Evolutionary conservation across 2,329 filamentous ascomycete species (phyloP), one percentile per base, ranked within the genome.

Genomic region (Cercospora berteroae): DNA sequence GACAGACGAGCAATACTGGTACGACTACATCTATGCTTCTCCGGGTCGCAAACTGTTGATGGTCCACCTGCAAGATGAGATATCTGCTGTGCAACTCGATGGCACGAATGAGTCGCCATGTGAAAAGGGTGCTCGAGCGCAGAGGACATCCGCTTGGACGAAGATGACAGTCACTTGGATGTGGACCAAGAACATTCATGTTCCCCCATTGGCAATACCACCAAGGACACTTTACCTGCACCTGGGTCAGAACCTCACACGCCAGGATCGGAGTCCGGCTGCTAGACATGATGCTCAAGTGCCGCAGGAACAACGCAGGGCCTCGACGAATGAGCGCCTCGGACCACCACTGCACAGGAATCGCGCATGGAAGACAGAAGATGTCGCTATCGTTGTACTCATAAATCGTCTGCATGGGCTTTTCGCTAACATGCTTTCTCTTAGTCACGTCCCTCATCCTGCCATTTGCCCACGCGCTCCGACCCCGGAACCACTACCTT

Each of bases 401-500:
- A 13, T 9, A 10, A 36, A 10, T 42, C 27, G 8, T 25, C 18
- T 52, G 66, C 25, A 67, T 77, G 61, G 74, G 64, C 58, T 52
- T 31, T 25, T 55, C 59, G 42, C 63, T 65, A 27, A 65, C 63
- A 25, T 20, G 0, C 18, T 36, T 5, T 3, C 2, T 25, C n/a
- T 10, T 67, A 92, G 89, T 91, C 31, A 77, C 86, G 2, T 96
- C 95, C 0, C 81, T 98, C 16, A 78, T 90, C 6, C 86, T 96
- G 77, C 94, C 95, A 2, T 86, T 96, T 70, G 83, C 90, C n/a
- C 92, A 98, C 78, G 87, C 89, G 23, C 75, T 96, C 1, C 89
- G 91, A 71, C 90, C 93, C 1, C 95, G 92, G 77, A 90, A 85
- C 72, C 89, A 97, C 80, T 97, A 98, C 79, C 87, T 98, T 72